Conservation (phyloP, 148 eudicot genomes). For the Rhododendron ovatum region DNA sequence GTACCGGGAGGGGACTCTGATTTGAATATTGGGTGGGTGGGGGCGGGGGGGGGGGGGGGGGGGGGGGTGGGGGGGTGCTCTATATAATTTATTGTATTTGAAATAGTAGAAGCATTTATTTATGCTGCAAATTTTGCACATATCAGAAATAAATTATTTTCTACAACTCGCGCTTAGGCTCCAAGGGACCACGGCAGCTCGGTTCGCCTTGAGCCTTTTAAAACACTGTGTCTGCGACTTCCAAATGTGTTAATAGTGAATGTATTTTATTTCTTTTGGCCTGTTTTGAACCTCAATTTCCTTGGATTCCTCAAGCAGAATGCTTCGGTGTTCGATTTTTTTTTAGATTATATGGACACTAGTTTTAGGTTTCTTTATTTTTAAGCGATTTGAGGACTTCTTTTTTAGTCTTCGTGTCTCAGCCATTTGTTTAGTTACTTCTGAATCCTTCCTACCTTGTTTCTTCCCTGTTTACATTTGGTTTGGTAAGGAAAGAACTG, state of each 20-base stretch:
- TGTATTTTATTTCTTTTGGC: not conserved
- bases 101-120: no score
- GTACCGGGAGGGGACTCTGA: no score
- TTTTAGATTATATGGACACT: not conserved
- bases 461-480: not conserved
- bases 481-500: not conserved
- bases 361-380: not conserved
- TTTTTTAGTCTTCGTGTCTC: not conserved
- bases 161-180: no score
- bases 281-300: not conserved
- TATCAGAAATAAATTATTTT: no score
- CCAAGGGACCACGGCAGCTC: no score
- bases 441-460: not conserved
- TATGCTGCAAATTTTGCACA: no score
- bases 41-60: no score
- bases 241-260: not conserved
- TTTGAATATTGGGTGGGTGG: no score
- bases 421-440: not conserved
- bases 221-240: not conserved
- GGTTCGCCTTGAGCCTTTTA: no score
- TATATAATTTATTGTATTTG: no score
- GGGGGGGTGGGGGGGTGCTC: no score
- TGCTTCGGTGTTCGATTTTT: not conserved
- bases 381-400: not conserved
- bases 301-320: not conserved